Base-by-base conservation (phyloP, 2,329 filamentous ascomycete species). In the Alternaria longipes region DNA sequence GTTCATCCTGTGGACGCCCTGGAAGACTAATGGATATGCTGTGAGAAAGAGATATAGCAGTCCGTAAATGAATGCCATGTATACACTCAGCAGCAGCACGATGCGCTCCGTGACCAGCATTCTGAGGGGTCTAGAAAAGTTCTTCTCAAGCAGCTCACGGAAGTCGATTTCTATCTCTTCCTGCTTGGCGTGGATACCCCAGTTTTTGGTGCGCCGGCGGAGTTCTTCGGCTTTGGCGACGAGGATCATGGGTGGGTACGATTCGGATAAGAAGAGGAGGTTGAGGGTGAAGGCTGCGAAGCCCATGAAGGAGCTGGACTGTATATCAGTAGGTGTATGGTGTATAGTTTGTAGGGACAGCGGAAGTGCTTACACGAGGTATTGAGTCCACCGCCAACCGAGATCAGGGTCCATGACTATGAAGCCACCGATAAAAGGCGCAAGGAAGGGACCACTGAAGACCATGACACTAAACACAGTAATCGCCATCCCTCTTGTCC, bases 41-140 rank as follows among this genome's bases (percentile, higher is more conserved):
- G 92, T 94, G 54, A 97, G 83, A 82, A 94, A 95, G 22, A 95
- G 88, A 73, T 96, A 97, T 0, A 97, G 86, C 0, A 95, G 83
- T 2, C 85, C 90, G 72, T 94, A 79, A 46, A 79, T 78, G 62
- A 80, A 80, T 0, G 79, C 74, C 67, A 73, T 74, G 54, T 73
- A 78, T 1, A 70, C 65, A 26, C 64, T 69, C 4, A 74, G 62
- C 2, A 83, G 69, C 20, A 84, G 70, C 4, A 84, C 82, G 49
- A 84, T 84, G 0, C 82, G 82, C 70, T 84, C 82, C 0, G 79
- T 79, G 57, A 83, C 72, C 11, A 84, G 72, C 78, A 84, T 84
- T 12, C 81, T 71, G 16, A 84, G 66, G 0, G 83, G 82, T 50
- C 84, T 79, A 50, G 78, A 82, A 64, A 86, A 85, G 65, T 86